phyloP scores from a whole-genome alignment of 352 stramenopile genomes.

The Pythium chondricola region DNA sequence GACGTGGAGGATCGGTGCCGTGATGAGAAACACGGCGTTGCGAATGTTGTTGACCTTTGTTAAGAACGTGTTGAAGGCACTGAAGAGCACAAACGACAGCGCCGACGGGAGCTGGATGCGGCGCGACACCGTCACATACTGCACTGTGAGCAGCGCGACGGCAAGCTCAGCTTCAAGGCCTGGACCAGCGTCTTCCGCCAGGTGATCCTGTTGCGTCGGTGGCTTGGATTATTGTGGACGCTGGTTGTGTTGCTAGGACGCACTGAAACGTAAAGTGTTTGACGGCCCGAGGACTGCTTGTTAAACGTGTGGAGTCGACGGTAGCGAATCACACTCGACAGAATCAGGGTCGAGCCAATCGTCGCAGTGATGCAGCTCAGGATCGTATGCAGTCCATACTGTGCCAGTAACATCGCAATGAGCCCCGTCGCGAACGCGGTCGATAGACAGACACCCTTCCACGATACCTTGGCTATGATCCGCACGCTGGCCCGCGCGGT shows the following conservation, averaged over 20 bases:
- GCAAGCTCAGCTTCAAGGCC: background rate
- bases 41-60: background rate
- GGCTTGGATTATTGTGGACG: background rate
- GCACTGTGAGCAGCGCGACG: background rate
- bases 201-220: background rate
- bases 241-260: background rate
- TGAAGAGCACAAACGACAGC: background rate
- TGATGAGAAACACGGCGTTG: conserved; percentile 8
- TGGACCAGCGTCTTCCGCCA: background rate
- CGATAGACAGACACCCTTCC: too few species aligned
- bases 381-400: too few species aligned
- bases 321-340: background rate
- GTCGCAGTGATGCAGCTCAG: background rate
- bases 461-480: too few species aligned
- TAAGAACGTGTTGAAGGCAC: background rate
- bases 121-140: conserved; percentile 1
- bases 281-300: background rate
- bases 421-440: too few species aligned
- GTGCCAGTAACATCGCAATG: too few species aligned
- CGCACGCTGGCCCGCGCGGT: too few species aligned
- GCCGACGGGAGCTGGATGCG: background rate
- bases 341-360: background rate
- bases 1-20: conserved; percentile 4
- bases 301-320: background rate
- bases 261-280: too few species aligned